These are phyloP conservation scores for Arthrobotrys musiformis DNA, from an alignment of 2,329 filamentous ascomycete genomes.

Conservation along the genomic window DNA sequence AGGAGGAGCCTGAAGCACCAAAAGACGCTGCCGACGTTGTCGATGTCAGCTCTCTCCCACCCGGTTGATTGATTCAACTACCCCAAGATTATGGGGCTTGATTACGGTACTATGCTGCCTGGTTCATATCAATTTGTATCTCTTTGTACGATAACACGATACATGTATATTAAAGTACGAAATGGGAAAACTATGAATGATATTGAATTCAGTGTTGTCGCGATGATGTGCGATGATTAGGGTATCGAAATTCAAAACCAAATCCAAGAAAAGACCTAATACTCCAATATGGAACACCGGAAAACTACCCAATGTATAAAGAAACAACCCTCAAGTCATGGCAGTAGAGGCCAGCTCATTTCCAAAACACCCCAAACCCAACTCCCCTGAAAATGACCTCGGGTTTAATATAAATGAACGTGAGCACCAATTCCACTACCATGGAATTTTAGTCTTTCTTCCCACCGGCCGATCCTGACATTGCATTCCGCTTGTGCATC, in stretches of 20 bases:
- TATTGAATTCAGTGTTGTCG: neutral
- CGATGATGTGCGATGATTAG: conserved; percentile 23
- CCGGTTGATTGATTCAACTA: conserved; percentile 69
- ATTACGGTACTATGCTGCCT: neutral
- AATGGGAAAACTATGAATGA: neutral
- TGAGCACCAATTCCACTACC: conserved; percentile 77
- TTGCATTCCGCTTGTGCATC: conserved; percentile 81
- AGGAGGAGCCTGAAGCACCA: conserved; percentile 69
- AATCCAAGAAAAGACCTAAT: conserved; percentile 25
- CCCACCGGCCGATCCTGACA: conserved; percentile 78
- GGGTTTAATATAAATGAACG: conserved; percentile 65
- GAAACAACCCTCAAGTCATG: neutral
- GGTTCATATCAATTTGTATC: conserved; percentile 16
- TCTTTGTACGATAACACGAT: conserved; percentile 40
- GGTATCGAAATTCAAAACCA: conserved; percentile 28
- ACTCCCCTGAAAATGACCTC: neutral
- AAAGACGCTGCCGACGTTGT: conserved; percentile 96
- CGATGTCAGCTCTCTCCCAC: conserved; percentile 90
- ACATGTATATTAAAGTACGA: conserved; percentile 25
- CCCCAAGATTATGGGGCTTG: too few species aligned
- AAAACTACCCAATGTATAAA: neutral
- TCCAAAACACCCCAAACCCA: neutral
- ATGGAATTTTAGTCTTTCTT: conserved; percentile 58
- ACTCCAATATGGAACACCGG: neutral
- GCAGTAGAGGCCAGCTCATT: neutral